phyloP scores from a whole-genome alignment of 306 rosid genomes.

The Pyrus bretschneideri region DNA sequence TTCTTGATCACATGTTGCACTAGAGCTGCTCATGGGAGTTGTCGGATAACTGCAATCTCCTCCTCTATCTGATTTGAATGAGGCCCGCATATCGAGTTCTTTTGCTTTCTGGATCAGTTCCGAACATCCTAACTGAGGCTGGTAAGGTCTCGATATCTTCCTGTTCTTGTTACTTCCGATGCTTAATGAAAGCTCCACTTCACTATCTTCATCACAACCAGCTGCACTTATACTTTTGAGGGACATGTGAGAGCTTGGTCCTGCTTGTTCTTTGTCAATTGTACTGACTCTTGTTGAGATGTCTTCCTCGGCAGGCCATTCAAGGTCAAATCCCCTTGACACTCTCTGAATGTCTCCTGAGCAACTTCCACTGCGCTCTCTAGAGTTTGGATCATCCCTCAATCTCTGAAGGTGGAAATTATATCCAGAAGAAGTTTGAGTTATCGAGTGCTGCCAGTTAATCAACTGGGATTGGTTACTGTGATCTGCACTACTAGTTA shows the following conservation, averaged over 20 bases:
- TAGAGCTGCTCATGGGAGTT: constrained; percentile 71
- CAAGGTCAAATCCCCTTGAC: constrained; percentile 64
- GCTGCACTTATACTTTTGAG: constrained; percentile 28
- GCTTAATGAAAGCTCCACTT: constrained; percentile 84
- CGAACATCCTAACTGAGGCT: not conserved
- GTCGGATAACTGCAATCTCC: constrained; percentile 64
- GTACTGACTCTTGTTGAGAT: constrained; percentile 29
- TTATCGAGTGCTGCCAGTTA: constrained; percentile 25
- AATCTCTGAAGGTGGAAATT: constrained; percentile 35
- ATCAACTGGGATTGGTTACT: constrained; percentile 27
- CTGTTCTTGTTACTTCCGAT: constrained; percentile 61
- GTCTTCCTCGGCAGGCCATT: constrained; percentile 52
- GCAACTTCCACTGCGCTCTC: constrained; percentile 78
- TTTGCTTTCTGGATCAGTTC: constrained; percentile 23
- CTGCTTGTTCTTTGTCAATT: constrained; percentile 41
- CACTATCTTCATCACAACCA: constrained; percentile 46
- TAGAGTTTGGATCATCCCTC: constrained; percentile 45
- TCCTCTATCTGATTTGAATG: constrained; percentile 66
- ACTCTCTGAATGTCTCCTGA: constrained; percentile 50
- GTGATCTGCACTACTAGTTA: constrained; percentile 23
- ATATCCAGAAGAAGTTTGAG: constrained; percentile 19
- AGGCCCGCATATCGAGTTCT: constrained; percentile 44
- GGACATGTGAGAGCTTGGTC: constrained; percentile 33
- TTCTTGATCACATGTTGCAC: constrained; percentile 63
- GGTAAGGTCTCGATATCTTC: constrained; percentile 36